Base-by-base conservation (phyloP, 805 yeast species). In the Clavispora santaluciae region DNA sequence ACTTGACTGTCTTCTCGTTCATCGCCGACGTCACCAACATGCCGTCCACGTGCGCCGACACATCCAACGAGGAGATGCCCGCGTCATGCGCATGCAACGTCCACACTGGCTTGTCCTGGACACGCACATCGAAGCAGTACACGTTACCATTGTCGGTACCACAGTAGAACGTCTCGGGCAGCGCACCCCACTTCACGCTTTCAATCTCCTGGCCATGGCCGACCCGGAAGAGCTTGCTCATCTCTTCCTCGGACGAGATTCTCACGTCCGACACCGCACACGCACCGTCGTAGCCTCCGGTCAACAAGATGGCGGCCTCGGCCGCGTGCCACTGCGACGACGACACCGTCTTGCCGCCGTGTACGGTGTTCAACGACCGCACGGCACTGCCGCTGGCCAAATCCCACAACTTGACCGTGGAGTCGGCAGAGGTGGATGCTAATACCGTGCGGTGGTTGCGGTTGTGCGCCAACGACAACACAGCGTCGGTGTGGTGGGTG, bases 71-170 rank as follows among this genome's bases (percentile, higher is more conserved):
- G 4, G 96, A 83, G 46, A 93, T 83, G 46, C 95, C 97, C 2
- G 95, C 78, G 65, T 93, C 98, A 61, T 93, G 99, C 2, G 98
- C 98, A 63, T 93, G 96, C 52, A 93, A 72, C 2, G 95, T 87
- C 99, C 99, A 93, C 23, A 91, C 55, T 15, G 97, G 90, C 49
- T 74, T 75, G 35, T 72, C 74, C 28, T 72, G 76, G 38, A 66
- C 68, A 61, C 96, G 79, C 34, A 87, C 83, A 62, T 91, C 99
- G 55, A 84, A 91, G 46, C 91, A 83, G 68, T 87, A 87, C 20
- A 93, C 78, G 55, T 81, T 81, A 60, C 99, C 99, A 48, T 77
- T 74, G 61, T 93, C 99, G 21, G 96, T 88, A 56, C 96, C 95
- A 30, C 89, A 93, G 56, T 81, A 79, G 60, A 91, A 84, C 22